Evolutionary conservation across 345 rosid species (phyloP), one percentile per base, ranked within the genome.

Genomic region (Carallia pectinifolia): DNA sequence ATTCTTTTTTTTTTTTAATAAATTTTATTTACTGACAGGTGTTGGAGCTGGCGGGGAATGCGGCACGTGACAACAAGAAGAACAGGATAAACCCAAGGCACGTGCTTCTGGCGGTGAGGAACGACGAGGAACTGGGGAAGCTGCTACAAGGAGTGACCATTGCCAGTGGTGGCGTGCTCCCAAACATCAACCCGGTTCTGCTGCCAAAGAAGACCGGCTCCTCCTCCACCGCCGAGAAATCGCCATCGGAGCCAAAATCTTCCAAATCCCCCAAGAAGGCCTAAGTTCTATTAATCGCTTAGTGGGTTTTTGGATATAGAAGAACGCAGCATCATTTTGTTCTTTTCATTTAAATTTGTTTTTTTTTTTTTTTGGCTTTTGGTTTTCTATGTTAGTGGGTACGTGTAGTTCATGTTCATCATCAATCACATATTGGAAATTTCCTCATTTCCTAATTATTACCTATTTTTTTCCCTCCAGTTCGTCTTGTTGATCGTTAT

Each of bases 31-130:
- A 23, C 23, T 34, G 58, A 7, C 58, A 75, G 74, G 74, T 75
- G 53, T 33, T 75, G 34, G 78, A 75, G 40, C 54, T 75, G 61
- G 78, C 78, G 7, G 74, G 78, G 15, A 75, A 75, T 44, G 78
- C 78, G 0, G 74, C 74, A 7, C 52, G 74, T 18, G 78, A 75
- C 37, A 75, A 75, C 70, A 75, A 75, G 78, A 75, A 75, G 70
- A 75, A 52, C 62, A 48, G 74, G 65, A 75, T 75, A 6, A 75
- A 50, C n/a, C 78, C 70, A 0, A 75, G 78, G 54, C 78, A 75
- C 36, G 31, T 75, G 16, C 61, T 64, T 12, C 10, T 75, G 29
- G 78, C 74, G 0, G 61, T 75, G 17, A 75, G 78, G 61, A 75
- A 75, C 39, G 74, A 75, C 4, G 78, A 69, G 17, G 78, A 75